phyloP scores from a whole-genome alignment of 768 basidiomycete species.

The Amanita phalloides region DNA sequence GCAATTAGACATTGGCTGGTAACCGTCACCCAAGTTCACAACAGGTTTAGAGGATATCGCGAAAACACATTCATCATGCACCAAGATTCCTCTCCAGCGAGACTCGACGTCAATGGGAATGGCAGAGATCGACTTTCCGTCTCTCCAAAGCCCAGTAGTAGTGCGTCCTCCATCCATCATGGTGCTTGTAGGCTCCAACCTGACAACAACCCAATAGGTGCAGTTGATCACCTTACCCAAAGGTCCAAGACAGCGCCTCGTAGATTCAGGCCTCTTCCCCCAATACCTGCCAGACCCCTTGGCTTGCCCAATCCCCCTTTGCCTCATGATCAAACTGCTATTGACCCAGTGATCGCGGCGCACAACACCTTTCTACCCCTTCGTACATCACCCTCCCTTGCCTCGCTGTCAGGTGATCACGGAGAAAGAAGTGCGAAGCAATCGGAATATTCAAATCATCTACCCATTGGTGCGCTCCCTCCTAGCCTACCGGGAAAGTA shows the following conservation, averaged over 20 bases:
- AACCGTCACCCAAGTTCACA: not conserved
- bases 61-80: not conserved
- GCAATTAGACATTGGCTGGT: not conserved
- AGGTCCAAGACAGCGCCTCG: constrained; percentile 2
- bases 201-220: not conserved
- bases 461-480: not conserved
- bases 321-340: not conserved
- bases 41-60: not conserved
- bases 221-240: not conserved
- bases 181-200: too few species aligned
- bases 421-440: not conserved
- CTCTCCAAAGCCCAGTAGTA: not conserved
- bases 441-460: not conserved
- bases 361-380: not conserved
- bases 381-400: not conserved
- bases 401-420: not conserved
- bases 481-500: constrained; percentile 1
- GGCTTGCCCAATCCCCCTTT: not conserved
- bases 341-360: not conserved
- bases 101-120: not conserved
- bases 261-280: not conserved
- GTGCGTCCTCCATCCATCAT: not conserved
- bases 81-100: not conserved
- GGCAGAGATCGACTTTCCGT: not conserved
- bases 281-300: not conserved